A percentile compares a stretch with the other conserved stretches of the same genome.
Evolutionary conservation across 2,329 filamentous ascomycete species (phyloP).

Genomic region (Pseudogymnoascus sp.): DNA sequence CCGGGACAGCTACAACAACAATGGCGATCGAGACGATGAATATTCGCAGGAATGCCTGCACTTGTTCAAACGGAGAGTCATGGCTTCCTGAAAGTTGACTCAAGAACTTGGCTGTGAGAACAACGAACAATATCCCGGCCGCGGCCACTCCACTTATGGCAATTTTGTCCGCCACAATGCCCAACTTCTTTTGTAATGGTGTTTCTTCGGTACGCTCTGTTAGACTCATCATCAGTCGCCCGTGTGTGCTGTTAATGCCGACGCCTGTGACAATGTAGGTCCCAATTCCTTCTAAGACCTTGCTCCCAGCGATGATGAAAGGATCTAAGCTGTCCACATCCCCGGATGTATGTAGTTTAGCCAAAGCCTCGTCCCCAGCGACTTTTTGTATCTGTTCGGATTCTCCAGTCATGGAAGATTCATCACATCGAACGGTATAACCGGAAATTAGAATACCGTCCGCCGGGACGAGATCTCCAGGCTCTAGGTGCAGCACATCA

Average conservation of each 20-base stretch:
- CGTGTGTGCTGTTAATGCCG: constrained; percentile 68
- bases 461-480: constrained; percentile 64
- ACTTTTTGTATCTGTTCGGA: constrained; percentile 65
- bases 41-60: constrained; percentile 53
- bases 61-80: constrained; percentile 46
- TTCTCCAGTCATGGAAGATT: constrained; percentile 71
- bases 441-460: constrained; percentile 65
- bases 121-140: constrained; percentile 68
- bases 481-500: constrained; percentile 65
- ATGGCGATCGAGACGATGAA: constrained; percentile 60
- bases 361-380: constrained; percentile 55
- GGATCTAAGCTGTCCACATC: constrained; percentile 64
- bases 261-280: constrained; percentile 69
- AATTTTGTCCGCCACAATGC: constrained; percentile 73
- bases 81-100: constrained; percentile 49
- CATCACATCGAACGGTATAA: constrained; percentile 62
- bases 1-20: constrained; percentile 60
- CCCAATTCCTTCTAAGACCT: constrained; percentile 68
- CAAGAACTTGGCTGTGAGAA: constrained; percentile 71
- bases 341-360: constrained; percentile 49
- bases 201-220: constrained; percentile 72
- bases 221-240: constrained; percentile 71
- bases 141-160: constrained; percentile 67
- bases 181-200: constrained; percentile 70
- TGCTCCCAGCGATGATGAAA: constrained; percentile 74